phyloP scores from a whole-genome alignment of 2,329 filamentous ascomycete genomes.

The Monosporascus sp. region DNA sequence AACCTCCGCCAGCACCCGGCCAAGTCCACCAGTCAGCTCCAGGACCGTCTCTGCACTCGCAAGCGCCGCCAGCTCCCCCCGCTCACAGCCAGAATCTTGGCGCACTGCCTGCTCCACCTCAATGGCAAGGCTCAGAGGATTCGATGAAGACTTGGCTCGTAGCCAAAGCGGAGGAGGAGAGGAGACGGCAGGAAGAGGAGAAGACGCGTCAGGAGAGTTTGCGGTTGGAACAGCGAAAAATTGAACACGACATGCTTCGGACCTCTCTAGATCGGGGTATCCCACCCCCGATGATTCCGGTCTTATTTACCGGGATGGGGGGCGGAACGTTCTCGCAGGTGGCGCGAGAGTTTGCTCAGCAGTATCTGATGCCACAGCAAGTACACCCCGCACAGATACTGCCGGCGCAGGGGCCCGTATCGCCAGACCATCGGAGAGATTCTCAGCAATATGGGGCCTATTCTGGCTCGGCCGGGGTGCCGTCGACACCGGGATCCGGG shows the following conservation, averaged over 20 bases:
- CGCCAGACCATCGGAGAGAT: constrained; percentile 52
- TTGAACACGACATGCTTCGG: constrained; percentile 68
- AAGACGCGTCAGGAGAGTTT: constrained; percentile 59
- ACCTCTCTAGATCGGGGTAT: constrained; percentile 66
- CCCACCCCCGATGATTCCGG: constrained; percentile 67
- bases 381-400: constrained; percentile 46
- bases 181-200: constrained; percentile 69
- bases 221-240: constrained; percentile 64
- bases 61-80: constrained; percentile 25
- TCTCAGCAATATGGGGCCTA: constrained; percentile 40
- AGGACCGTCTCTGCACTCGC: constrained; percentile 24
- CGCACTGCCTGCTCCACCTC: constrained; percentile 57
- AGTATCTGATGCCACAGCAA: constrained; percentile 52
- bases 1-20: constrained; percentile 25
- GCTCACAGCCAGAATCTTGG: constrained; percentile 39
- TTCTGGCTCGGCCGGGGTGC: constrained; percentile 32
- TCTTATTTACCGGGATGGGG: constrained; percentile 69
- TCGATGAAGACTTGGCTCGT: constrained; percentile 67
- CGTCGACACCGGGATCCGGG: constrained; percentile 38
- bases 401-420: constrained; percentile 42
- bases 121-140: constrained; percentile 65
- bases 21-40: constrained; percentile 24
- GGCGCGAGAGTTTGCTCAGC: constrained; percentile 63
- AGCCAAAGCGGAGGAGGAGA: constrained; percentile 70
- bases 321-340: constrained; percentile 56